Percentiles rank a stretch among this genome's conserved stretches.
These are phyloP conservation scores for Boletus insuetus DNA, from an alignment of 768 basidiomycete species.

Conservation along the genomic window DNA sequence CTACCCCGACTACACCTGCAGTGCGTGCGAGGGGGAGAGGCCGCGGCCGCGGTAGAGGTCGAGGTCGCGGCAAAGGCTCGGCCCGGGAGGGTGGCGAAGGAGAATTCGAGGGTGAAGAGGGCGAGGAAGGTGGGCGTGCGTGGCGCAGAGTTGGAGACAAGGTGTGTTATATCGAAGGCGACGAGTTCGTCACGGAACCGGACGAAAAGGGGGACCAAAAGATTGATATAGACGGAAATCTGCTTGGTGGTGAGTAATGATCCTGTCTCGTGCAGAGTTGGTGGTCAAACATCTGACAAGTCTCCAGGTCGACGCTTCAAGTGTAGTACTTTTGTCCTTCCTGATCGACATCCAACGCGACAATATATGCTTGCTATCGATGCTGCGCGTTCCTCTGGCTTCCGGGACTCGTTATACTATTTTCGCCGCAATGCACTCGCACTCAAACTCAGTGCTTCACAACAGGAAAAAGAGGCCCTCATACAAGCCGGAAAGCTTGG, in stretches of 20 bases:
- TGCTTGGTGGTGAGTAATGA: constrained; percentile 70
- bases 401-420: constrained; percentile 97
- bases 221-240: constrained; percentile 79
- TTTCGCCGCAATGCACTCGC: constrained; percentile 90
- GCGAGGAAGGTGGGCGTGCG: constrained; percentile 52
- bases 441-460: constrained; percentile 86
- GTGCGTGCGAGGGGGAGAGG: constrained; percentile 32
- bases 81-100: constrained; percentile 38
- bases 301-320: constrained; percentile 80
- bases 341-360: constrained; percentile 78
- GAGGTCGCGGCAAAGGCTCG: constrained; percentile 35
- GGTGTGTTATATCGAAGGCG: constrained; percentile 77
- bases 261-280: not conserved
- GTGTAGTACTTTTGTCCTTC: constrained; percentile 83
- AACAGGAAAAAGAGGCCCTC: constrained; percentile 89
- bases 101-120: constrained; percentile 40
- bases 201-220: constrained; percentile 90
- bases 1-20: constrained; percentile 28
- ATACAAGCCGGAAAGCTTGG: constrained; percentile 87
- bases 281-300: not conserved
- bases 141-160: constrained; percentile 73
- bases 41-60: constrained; percentile 43
- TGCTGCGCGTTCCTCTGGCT: constrained; percentile 93
- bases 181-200: constrained; percentile 82
- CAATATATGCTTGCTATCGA: constrained; percentile 97